Base-by-base conservation (phyloP, 73 alveolate species). In the Durusdinium trenchii region DNA sequence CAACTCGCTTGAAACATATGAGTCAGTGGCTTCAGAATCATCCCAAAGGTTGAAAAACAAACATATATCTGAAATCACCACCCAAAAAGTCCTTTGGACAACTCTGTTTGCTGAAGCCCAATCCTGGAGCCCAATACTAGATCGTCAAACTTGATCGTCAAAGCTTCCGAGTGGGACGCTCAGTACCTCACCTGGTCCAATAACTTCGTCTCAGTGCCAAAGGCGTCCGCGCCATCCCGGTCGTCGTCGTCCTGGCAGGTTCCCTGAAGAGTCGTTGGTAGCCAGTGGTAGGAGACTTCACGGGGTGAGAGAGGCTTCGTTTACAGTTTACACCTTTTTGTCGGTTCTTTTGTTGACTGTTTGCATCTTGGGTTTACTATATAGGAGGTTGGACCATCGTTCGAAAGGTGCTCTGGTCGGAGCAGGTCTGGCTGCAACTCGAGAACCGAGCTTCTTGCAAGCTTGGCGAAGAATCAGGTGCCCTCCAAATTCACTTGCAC, bases 181-280 rank as follows among this genome's bases (percentile, higher is more conserved):
- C 42, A 12, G 1, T 43, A 7, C 32, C 93, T 36, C 23, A 76
- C 98, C 98, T 91, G 98, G 61, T 91, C 98, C 86, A 91, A 57
- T 5, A 91, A 60, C 36, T 78, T 52, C 48, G 98, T 91, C 90
- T 91, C 98, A 18, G 98, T 50, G 30, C 98, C 98, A 42, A 91
- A 91, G 38, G 98, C 98, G 48, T 91, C 98, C 36, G 98, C 86
- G 32, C 90, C 50, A 78, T 91, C 90, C 23, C 82, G 98, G 89
- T 91, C 87, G 76, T 91, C 98, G n/a, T 81, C 98, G 46, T 91
- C 98, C 96, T 90, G 52, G 20, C 36, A 16, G 69, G 35, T 6
- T 14, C 85, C 18, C 73, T 32, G 30, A 60, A 60, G 30, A 2
- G 73, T 23, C 73, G 30, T 32, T 32, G 30, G 30, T 23, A 23